phyloP scores from a whole-genome alignment of 176 grass and related monocot species.

The Dendrocalamus sinicus region DNA sequence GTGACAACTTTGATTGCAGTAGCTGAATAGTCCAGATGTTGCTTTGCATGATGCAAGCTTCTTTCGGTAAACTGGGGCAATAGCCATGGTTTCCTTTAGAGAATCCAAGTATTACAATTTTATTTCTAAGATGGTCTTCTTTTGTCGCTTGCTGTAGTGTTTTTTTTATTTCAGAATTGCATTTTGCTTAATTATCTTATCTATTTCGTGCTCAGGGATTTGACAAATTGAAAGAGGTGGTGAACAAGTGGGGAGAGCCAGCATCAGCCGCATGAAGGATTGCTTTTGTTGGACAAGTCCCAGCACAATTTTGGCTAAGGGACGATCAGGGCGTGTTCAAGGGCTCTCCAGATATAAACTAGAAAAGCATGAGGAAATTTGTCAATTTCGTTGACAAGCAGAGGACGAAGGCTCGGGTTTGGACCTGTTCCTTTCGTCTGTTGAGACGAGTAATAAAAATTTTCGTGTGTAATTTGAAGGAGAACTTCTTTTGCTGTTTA shows the following conservation, averaged over 20 bases:
- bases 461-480: conserved; percentile 17
- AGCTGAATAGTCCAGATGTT: neutral
- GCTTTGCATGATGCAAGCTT: neutral
- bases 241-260: conserved; percentile 63
- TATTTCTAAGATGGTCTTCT: neutral
- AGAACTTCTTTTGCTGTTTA: neutral
- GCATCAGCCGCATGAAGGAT: conserved; percentile 46
- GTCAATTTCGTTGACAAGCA: conserved; percentile 55
- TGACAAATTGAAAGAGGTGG: conserved; percentile 77
- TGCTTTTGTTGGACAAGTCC: neutral
- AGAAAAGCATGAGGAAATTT: neutral
- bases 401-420: neutral
- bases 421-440: neutral
- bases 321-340: neutral
- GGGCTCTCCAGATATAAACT: neutral
- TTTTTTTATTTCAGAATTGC: neutral
- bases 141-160: neutral
- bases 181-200: neutral
- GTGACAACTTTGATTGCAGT: neutral
- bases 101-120: conserved; percentile 3
- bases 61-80: neutral
- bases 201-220: conserved; percentile 62
- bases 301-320: conserved; percentile 31
- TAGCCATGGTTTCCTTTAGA: neutral
- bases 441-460: neutral